Evolutionary conservation across 768 basidiomycete species (phyloP).

Genomic region (Rhizopogon sp.): DNA sequence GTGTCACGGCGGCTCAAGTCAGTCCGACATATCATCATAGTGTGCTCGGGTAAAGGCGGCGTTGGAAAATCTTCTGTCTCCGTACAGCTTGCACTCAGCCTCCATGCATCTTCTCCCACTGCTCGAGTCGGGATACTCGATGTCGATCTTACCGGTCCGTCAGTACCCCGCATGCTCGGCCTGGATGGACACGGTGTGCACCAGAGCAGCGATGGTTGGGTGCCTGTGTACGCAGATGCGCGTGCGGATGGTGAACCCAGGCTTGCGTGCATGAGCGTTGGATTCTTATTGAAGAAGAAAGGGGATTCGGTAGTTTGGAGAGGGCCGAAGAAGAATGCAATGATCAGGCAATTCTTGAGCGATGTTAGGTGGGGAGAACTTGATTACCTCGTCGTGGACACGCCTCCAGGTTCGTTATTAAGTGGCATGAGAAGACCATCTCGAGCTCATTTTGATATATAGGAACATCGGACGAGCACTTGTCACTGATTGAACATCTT

Average conservation of each 20-base stretch:
- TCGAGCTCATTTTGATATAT: conserved; percentile 14
- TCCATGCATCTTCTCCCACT: conserved; percentile 63
- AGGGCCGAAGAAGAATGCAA: conserved; percentile 97
- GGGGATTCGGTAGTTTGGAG: conserved; percentile 97
- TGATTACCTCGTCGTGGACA: conserved; percentile 91
- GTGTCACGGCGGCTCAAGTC: conserved; percentile 65
- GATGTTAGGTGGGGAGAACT: conserved; percentile 95
- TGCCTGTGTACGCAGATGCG: conserved; percentile 90
- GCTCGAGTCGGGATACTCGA: conserved; percentile 86
- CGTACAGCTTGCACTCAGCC: conserved; percentile 84
- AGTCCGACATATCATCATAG: conserved; percentile 85
- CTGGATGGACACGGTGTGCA: conserved; percentile 84
- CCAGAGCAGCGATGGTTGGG: conserved; percentile 95
- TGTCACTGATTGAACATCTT: conserved; percentile 92
- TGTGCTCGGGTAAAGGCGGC: conserved; percentile 95
- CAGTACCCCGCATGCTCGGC: conserved; percentile 93
- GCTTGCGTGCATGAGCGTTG: conserved; percentile 94
- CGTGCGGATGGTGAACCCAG: conserved; percentile 50
- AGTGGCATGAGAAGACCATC: neutral
- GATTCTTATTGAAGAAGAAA: conserved; percentile 85
- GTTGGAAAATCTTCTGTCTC: conserved; percentile 98
- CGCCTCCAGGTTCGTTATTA: conserved; percentile 78
- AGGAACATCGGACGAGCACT: conserved; percentile 99
- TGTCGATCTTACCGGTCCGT: conserved; percentile 91
- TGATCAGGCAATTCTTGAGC: conserved; percentile 93